Evolutionary conservation across 106 monocot genomes (phyloP).

Genomic region (Platanthera zijinensis): DNA sequence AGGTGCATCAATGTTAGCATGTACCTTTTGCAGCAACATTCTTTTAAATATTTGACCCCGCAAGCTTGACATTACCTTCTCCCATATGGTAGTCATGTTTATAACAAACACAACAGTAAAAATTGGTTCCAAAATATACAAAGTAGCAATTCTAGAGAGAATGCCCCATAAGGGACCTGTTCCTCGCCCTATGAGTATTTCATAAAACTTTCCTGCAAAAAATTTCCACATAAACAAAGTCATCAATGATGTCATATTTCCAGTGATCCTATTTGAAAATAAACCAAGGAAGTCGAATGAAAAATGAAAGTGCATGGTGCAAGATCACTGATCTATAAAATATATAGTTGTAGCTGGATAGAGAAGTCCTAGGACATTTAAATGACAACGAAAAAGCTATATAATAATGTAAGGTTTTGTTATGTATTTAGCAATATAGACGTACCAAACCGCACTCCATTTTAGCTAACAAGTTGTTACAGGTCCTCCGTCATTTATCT

Average conservation of each 20-base stretch:
- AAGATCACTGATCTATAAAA: background rate
- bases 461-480: background rate
- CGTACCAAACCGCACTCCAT: background rate
- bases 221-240: slow-evolving; percentile 1
- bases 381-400: background rate
- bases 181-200: slow-evolving; percentile 75
- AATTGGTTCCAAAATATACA: slow-evolving; percentile 82
- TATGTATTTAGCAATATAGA: background rate
- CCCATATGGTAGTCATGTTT: slow-evolving; percentile 93
- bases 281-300: background rate
- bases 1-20: background rate
- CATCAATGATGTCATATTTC: background rate
- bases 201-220: slow-evolving; percentile 80
- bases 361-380: background rate
- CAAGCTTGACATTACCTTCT: slow-evolving; percentile 79
- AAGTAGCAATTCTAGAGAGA: slow-evolving; percentile 62
- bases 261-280: background rate
- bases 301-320: background rate
- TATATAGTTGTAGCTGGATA: background rate
- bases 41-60: slow-evolving; percentile 77
- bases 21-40: slow-evolving; percentile 84
- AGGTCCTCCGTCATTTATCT: too few species aligned
- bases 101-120: slow-evolving; percentile 74
- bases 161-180: slow-evolving; percentile 60
- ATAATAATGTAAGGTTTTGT: background rate